These are phyloP conservation scores for Penicillium chermesinum DNA, from an alignment of 495 filamentous ascomycete genomes.

Conservation along the genomic window DNA sequence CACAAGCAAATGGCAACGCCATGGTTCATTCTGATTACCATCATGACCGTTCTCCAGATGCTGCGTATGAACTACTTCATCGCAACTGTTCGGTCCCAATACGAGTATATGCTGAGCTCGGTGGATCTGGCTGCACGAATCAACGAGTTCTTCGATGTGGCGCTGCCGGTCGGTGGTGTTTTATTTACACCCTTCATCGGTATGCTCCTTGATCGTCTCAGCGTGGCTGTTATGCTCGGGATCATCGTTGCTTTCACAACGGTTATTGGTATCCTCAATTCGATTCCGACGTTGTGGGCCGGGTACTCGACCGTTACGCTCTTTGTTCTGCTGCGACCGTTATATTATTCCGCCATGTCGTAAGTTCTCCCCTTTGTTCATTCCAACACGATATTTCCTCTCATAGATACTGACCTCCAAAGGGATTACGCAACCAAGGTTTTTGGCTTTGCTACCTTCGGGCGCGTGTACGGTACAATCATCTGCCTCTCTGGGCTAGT, in stretches of 20 bases:
- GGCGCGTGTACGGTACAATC: conserved; percentile 85
- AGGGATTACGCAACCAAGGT: conserved; percentile 90
- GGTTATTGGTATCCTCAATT: conserved; percentile 69
- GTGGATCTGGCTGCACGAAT: conserved; percentile 56
- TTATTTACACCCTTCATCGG: conserved; percentile 83
- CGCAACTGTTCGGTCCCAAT: conserved; percentile 82
- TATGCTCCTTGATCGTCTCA: conserved; percentile 62
- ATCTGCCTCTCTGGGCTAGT: conserved; percentile 83
- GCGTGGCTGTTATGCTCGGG: conserved; percentile 62
- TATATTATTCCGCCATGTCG: conserved; percentile 50
- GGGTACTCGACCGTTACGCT: conserved; percentile 72
- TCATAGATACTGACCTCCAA: conserved; percentile 3
- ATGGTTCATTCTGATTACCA: conserved; percentile 87
- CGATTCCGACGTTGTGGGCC: conserved; percentile 65
- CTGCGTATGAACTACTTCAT: conserved; percentile 97
- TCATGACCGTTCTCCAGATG: conserved; percentile 95
- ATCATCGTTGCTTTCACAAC: conserved; percentile 71
- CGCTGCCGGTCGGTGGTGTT: conserved; percentile 79
- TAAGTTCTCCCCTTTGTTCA: conserved; percentile 28
- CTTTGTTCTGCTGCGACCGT: conserved; percentile 56
- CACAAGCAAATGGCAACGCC: conserved; percentile 70
- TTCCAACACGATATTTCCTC: conserved; percentile 6
- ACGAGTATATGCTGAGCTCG: conserved; percentile 66
- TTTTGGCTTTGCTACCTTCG: conserved; percentile 90
- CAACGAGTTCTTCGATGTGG: conserved; percentile 88